These are phyloP conservation scores for Tolypocladium guangdongense DNA, from an alignment of 2,329 filamentous ascomycete genomes.

Conservation along the genomic window DNA sequence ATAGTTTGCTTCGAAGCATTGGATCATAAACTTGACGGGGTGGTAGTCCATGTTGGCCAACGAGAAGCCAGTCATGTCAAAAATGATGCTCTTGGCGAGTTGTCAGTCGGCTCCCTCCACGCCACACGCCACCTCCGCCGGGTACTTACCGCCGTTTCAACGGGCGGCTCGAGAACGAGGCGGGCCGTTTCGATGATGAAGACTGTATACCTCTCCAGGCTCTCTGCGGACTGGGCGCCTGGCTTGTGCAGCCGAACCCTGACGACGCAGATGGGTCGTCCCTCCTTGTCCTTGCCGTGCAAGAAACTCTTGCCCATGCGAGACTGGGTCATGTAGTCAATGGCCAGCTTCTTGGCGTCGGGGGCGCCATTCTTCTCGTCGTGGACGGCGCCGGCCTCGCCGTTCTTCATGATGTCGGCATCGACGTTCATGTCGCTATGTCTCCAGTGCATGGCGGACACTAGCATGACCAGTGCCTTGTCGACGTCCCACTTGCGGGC, in stretches of 20 bases:
- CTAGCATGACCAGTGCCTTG: constrained; percentile 84
- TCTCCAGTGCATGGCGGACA: constrained; percentile 92
- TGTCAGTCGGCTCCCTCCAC: neutral
- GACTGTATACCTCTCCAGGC: constrained; percentile 81
- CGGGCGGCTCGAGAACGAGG: constrained; percentile 64
- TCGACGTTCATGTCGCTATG: constrained; percentile 76
- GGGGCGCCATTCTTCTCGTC: constrained; percentile 45
- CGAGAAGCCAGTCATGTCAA: constrained; percentile 91
- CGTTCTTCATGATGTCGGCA: constrained; percentile 70
- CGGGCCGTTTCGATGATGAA: constrained; percentile 92
- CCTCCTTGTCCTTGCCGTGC: constrained; percentile 75
- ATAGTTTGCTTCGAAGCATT: constrained; percentile 98
- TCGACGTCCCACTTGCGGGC: constrained; percentile 96
- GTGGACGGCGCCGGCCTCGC: constrained; percentile 57
- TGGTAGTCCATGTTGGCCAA: constrained; percentile 98
- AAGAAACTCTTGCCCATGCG: constrained; percentile 88
- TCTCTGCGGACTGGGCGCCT: constrained; percentile 72
- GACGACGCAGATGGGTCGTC: constrained; percentile 79
- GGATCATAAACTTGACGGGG: constrained; percentile 98
- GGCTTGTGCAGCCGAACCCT: constrained; percentile 71
- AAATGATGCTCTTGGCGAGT: constrained; percentile 63
- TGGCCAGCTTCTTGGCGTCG: constrained; percentile 51
- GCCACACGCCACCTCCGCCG: neutral
- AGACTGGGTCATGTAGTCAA: constrained; percentile 75
- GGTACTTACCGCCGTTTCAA: constrained; percentile 78